Conservation (phyloP, 2,329 filamentous ascomycete species). For the Elsinoe batatas region DNA sequence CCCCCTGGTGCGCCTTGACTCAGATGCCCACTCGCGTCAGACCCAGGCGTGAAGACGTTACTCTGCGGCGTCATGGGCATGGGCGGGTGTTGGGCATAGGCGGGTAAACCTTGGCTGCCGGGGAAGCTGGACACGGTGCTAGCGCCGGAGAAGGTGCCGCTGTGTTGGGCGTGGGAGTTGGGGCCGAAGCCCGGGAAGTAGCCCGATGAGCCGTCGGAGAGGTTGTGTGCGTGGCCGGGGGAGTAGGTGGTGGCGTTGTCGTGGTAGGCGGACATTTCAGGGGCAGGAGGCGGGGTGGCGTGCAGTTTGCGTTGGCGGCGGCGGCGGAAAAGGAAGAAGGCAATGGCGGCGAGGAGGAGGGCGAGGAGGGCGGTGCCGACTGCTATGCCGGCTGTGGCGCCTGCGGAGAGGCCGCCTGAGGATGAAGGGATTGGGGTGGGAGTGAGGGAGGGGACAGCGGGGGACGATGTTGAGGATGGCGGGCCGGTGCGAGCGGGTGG, state of each 20-base stretch:
- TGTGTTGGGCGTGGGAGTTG: neutral
- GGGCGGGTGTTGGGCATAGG: neutral
- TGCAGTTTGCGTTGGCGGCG: slow-evolving; percentile 1
- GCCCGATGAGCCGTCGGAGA: neutral
- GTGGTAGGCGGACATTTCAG: slow-evolving; percentile 6
- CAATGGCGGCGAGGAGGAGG: slow-evolving; percentile 9
- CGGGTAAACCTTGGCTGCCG: neutral
- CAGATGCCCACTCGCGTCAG: neutral
- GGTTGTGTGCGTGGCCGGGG: neutral
- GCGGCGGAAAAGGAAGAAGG: slow-evolving; percentile 10
- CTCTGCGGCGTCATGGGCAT: slow-evolving; percentile 3
- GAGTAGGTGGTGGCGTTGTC: slow-evolving; percentile 2
- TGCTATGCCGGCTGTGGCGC: slow-evolving; percentile 15
- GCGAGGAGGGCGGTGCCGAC: slow-evolving; percentile 15
- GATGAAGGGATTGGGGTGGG: slow-evolving; percentile 1
- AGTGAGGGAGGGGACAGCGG: neutral
- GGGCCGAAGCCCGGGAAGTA: neutral
- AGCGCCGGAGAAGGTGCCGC: neutral
- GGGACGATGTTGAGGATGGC: neutral
- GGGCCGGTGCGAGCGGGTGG: slow-evolving; percentile 2
- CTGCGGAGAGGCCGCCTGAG: slow-evolving; percentile 6
- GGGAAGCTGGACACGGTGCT: neutral
- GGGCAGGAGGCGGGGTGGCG: neutral
- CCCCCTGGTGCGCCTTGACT: neutral
- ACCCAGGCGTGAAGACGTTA: neutral